phyloP scores from a whole-genome alignment of 192 early-diverging fungal species.

The Coemansia sp. region DNA sequence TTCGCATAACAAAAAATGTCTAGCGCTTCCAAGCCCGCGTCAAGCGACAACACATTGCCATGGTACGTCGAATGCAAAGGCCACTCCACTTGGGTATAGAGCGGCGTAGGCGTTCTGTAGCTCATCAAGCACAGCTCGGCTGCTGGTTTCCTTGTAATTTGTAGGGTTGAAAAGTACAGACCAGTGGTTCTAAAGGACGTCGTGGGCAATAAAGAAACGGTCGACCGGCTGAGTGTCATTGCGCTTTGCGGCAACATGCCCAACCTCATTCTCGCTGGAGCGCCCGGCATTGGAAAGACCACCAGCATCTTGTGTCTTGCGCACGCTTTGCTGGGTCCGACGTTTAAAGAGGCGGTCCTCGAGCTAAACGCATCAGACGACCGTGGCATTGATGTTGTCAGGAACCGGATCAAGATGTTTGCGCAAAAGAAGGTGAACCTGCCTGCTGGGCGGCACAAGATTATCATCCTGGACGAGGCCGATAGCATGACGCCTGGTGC shows the following conservation, averaged over 20 bases:
- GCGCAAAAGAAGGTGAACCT: conserved; percentile 98
- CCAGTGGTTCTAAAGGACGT: conserved; percentile 85
- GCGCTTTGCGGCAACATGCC: conserved; percentile 93
- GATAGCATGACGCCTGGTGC: conserved; percentile 98
- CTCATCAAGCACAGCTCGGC: too few relatives aligned
- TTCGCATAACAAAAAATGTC: not conserved
- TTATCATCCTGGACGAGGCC: conserved; percentile 98
- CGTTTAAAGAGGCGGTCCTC: conserved; percentile 91
- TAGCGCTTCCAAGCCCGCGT: conserved; percentile 5
- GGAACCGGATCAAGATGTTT: conserved; percentile 98
- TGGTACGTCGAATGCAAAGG: conserved; percentile 32
- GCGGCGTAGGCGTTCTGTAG: not conserved
- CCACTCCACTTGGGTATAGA: too few relatives aligned
- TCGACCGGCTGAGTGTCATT: conserved; percentile 83
- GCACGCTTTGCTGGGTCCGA: conserved; percentile 80
- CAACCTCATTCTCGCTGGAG: conserved; percentile 88
- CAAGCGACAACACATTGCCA: conserved; percentile 41
- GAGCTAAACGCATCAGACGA: conserved; percentile 99
- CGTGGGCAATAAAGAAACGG: conserved; percentile 94
- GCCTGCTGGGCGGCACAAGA: conserved; percentile 82
- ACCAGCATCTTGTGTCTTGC: conserved; percentile 95
- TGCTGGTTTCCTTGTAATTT: not conserved
- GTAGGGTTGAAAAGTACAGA: conserved; percentile 91
- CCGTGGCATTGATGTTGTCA: conserved; percentile 91
- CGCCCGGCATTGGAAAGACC: conserved; percentile 98